A percentile compares a stretch with the other conserved stretches of the same genome.
Evolutionary conservation across 2,329 filamentous ascomycete species (phyloP).

Genomic region (Sarocladiaceae sp.): DNA sequence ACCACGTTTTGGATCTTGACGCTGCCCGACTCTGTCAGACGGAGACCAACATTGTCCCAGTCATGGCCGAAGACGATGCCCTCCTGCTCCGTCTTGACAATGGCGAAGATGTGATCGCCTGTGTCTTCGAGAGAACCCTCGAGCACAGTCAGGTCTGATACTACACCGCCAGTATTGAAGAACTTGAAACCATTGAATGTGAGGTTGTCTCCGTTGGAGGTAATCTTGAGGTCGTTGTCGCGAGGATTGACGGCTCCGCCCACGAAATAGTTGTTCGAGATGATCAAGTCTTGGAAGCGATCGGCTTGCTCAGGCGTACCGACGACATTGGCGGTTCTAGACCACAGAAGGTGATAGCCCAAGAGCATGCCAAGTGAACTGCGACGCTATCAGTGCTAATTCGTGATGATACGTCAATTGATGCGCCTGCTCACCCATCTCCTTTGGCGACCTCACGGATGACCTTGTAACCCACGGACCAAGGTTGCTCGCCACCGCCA

Average conservation of each 20-base stretch:
- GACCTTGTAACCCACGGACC: constrained; percentile 47
- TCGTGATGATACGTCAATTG: no score
- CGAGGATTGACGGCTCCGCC: constrained; percentile 61
- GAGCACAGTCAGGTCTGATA: constrained; percentile 59
- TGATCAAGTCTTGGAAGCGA: constrained; percentile 48
- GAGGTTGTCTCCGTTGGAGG: constrained; percentile 44
- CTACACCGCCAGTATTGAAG: constrained; percentile 62
- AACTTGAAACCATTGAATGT: constrained; percentile 57
- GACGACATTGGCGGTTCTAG: constrained; percentile 52
- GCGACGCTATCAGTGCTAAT: not conserved
- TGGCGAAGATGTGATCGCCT: constrained; percentile 54
- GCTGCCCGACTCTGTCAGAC: constrained; percentile 57
- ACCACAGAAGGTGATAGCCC: constrained; percentile 60
- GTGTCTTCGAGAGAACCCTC: constrained; percentile 56
- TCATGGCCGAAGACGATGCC: constrained; percentile 55
- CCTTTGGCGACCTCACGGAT: constrained; percentile 58
- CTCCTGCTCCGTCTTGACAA: constrained; percentile 50
- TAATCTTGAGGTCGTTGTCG: constrained; percentile 54
- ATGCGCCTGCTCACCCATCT: constrained; percentile 41
- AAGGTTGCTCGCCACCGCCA: constrained; percentile 36
- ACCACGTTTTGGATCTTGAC: constrained; percentile 53
- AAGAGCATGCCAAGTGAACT: constrained; percentile 58
- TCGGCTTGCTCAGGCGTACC: constrained; percentile 55
- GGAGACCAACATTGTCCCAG: constrained; percentile 59
- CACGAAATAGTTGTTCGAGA: constrained; percentile 59